Evolutionary conservation across 2,329 filamentous ascomycete species (phyloP).

Genomic region (Arthrinium phaeospermum): DNA sequence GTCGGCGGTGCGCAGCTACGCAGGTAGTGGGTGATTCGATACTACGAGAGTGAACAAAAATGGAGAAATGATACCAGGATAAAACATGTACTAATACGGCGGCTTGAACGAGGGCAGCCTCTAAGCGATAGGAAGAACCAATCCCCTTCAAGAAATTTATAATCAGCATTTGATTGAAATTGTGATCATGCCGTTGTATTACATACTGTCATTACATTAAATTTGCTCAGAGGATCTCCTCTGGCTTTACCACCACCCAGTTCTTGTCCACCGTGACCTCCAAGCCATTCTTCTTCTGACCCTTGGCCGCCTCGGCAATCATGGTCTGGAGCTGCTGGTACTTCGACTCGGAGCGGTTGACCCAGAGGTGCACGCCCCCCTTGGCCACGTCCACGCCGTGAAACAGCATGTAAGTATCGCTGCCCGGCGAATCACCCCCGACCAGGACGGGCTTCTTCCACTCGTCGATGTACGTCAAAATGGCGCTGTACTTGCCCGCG

Average conservation of each 20-base stretch:
- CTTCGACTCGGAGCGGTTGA: slow-evolving; percentile 45
- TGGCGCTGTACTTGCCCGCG: slow-evolving; percentile 50
- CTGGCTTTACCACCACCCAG: slow-evolving; percentile 49
- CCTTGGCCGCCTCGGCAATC: slow-evolving; percentile 42
- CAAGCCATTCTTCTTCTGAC: slow-evolving; percentile 42
- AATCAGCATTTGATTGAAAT: neutral
- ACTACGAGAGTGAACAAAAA: too few relatives aligned
- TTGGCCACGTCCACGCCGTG: slow-evolving; percentile 48
- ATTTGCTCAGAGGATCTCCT: slow-evolving; percentile 41
- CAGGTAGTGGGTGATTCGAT: too few relatives aligned
- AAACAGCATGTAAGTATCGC: slow-evolving; percentile 51
- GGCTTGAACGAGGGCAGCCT: too few relatives aligned
- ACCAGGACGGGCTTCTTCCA: slow-evolving; percentile 50
- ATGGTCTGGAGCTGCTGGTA: slow-evolving; percentile 43
- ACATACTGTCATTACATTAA: neutral
- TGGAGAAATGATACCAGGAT: too few relatives aligned
- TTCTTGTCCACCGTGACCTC: slow-evolving; percentile 51
- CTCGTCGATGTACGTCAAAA: slow-evolving; percentile 48
- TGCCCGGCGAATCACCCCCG: slow-evolving; percentile 49
- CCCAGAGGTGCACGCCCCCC: slow-evolving; percentile 49
- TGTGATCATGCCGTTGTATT: neutral
- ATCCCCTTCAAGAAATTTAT: too few relatives aligned
- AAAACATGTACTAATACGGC: too few relatives aligned
- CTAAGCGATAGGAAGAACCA: too few relatives aligned
- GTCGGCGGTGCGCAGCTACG: too few relatives aligned